Percentiles rank a stretch among this genome's conserved stretches.
phyloP scores from a whole-genome alignment of 805 yeast genomes.

The Groenewaldozyma salmanticensis region DNA sequence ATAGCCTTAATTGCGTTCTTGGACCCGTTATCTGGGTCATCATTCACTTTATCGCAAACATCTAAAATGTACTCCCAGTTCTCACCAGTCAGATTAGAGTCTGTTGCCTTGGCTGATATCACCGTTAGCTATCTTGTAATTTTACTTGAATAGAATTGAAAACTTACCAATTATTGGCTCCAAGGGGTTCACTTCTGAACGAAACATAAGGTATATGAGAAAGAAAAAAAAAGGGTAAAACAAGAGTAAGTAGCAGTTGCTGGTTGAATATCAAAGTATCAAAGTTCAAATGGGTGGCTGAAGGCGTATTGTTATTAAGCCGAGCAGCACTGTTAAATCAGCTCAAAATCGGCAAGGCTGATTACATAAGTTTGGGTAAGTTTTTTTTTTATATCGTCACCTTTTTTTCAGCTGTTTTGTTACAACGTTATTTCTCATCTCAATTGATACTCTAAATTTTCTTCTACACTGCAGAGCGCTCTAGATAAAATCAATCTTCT shows the following conservation, averaged over 20 bases:
- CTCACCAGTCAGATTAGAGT: constrained; percentile 50
- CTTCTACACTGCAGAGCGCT: neutral
- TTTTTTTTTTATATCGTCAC: too few species aligned
- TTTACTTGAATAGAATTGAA: neutral
- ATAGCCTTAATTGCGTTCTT: constrained; percentile 38
- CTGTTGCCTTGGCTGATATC: constrained; percentile 43
- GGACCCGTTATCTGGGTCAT: constrained; percentile 50
- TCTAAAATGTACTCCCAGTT: constrained; percentile 58
- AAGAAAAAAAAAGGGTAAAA: neutral
- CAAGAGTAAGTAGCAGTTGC: neutral
- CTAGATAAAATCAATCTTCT: too few species aligned
- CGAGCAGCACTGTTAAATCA: too few species aligned
- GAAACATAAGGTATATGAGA: constrained; percentile 13
- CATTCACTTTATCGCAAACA: constrained; percentile 56
- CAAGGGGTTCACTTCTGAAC: constrained; percentile 20
- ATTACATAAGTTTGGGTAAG: too few species aligned
- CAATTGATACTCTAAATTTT: neutral
- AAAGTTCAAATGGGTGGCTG: neutral
- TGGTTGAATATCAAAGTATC: neutral
- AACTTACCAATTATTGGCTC: constrained; percentile 18
- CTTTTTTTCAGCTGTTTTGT: too few species aligned
- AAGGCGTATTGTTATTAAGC: too few species aligned
- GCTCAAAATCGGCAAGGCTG: too few species aligned
- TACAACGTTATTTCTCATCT: too few species aligned
- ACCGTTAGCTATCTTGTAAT: neutral